Base-by-base conservation (phyloP, 1,139 yeast genomes). In the Yamadazyma taylorii region DNA sequence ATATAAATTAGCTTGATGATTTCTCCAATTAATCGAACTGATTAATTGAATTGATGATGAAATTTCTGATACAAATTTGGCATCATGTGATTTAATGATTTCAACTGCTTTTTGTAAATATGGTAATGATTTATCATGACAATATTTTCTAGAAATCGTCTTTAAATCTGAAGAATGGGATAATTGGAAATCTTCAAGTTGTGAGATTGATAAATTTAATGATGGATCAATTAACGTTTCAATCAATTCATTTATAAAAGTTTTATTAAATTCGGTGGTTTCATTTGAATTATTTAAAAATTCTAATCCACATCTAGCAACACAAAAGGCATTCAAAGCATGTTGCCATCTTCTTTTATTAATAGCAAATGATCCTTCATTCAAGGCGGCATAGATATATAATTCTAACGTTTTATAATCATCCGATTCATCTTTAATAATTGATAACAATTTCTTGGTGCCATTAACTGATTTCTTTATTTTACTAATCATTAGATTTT, bases 211-310 rank as follows among this genome's bases (percentile, higher is more conserved):
- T 45, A 82, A 67, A 35, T 73, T 73, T 47, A 86, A 68, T 3
- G 85, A 73, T 12, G 92, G 89, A 51, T 85, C 94, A 19, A 87
- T 74, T n/a, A 69, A 51, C 6, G 77, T 69, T 34, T 80, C 81
- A 32, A 80, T 60, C 30, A 82, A 58, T 43, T 84, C 92, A 35
- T 66, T 62, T 45, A 78, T 70, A 24, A 80, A 55, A 17, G 77
- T 73, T 36, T 67, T 70, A 32, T 61, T 61, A 36, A 58, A 56
- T 17, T 50, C 47, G 8, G 32, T 44, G n/a, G 51, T 53, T n/a
- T 52, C 55, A 5, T 45, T 47, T 2, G 46, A 50, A 22, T 52
- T 43, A 40, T 61, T 62, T 43, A 81, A 64, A 39, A 65, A 78
- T 45, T 77, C 81, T 38, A 85, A 68, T 1, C 77, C 72, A 39